Evolutionary conservation across 2,329 filamentous ascomycete genomes (phyloP).

Genomic region (Epichloe bromicola): DNA sequence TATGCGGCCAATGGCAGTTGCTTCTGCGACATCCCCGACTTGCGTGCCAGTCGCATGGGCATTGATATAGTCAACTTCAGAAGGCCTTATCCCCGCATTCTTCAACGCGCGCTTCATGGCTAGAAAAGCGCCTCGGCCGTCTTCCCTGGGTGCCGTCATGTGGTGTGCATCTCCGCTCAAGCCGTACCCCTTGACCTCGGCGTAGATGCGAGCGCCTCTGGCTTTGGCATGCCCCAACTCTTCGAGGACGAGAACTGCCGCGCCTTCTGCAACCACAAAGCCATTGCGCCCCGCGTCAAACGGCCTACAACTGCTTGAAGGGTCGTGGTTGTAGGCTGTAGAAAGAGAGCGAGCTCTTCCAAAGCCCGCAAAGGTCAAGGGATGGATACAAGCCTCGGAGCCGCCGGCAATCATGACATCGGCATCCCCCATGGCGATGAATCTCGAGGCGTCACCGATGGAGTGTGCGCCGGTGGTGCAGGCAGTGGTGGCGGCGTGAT

Average conservation of each 20-base stretch:
- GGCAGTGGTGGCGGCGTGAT: conserved; percentile 84
- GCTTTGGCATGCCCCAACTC: conserved; percentile 77
- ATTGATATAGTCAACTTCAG: conserved; percentile 78
- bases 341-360: conserved; percentile 75
- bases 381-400: conserved; percentile 90
- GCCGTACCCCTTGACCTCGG: conserved; percentile 80
- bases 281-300: conserved; percentile 72
- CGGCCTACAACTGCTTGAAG: conserved; percentile 62
- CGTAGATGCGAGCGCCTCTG: conserved; percentile 71
- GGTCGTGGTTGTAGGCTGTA: conserved; percentile 64
- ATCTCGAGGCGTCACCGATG: conserved; percentile 83
- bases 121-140: conserved; percentile 67
- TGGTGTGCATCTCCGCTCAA: conserved; percentile 85
- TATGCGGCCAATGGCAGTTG: conserved; percentile 63
- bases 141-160: conserved; percentile 77
- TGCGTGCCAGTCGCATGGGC: conserved; percentile 85
- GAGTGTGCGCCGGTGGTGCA: conserved; percentile 95
- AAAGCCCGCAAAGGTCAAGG: conserved; percentile 84
- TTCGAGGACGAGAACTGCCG: conserved; percentile 78
- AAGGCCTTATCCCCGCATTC: conserved; percentile 56
- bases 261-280: conserved; percentile 89
- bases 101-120: conserved; percentile 78
- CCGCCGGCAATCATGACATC: conserved; percentile 95
- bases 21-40: conserved; percentile 81
- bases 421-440: conserved; percentile 78